Conservation (phyloP, 306 rosid species). For the Citrullus mucosospermus region DNA sequence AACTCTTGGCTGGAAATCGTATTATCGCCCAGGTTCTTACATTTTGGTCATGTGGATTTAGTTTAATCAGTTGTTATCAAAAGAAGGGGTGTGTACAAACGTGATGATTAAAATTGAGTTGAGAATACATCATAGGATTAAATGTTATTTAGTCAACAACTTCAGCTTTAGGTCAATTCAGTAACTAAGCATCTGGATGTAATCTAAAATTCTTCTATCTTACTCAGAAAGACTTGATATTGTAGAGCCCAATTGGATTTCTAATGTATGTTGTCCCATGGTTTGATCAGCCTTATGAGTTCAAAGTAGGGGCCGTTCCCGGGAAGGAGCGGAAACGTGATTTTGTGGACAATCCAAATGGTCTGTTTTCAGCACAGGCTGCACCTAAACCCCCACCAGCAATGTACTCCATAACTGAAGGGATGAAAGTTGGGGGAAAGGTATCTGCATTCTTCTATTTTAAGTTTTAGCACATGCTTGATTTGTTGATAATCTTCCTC, state of each 20-base stretch:
- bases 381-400: constrained; percentile 92
- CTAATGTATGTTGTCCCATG: constrained; percentile 1
- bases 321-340: constrained; percentile 96
- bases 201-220: neutral
- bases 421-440: constrained; percentile 94
- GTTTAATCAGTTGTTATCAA: neutral
- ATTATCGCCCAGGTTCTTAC: constrained; percentile 59
- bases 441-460: constrained; percentile 16
- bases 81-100: neutral
- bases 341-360: constrained; percentile 81
- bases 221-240: neutral
- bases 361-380: constrained; percentile 93
- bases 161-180: neutral
- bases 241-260: neutral
- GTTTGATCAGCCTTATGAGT: constrained; percentile 60
- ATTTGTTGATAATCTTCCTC: neutral
- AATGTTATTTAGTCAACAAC: neutral
- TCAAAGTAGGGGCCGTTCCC: constrained; percentile 76
- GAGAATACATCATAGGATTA: neutral
- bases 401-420: constrained; percentile 59
- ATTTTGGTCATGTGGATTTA: neutral
- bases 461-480: neutral
- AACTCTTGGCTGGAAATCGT: constrained; percentile 87
- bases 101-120: neutral
- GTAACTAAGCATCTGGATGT: neutral